Evolutionary conservation across 2,329 filamentous ascomycete species (phyloP).

Genomic region (Colletotrichum plurivorum): DNA sequence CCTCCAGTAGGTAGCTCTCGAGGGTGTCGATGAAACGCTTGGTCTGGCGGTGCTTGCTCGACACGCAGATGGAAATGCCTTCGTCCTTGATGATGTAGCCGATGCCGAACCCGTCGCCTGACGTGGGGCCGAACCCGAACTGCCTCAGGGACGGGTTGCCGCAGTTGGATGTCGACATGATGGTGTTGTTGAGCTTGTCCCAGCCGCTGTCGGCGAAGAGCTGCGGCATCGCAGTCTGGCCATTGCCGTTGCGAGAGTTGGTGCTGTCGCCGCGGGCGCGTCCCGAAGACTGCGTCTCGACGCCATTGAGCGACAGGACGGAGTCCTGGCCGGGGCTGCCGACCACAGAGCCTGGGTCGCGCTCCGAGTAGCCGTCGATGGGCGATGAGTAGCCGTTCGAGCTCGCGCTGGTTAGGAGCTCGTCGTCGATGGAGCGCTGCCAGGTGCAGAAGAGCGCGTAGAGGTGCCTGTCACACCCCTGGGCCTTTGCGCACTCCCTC

Average conservation of each 20-base stretch:
- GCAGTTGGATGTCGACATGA: conserved; percentile 98
- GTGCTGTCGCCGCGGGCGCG: conserved; percentile 67
- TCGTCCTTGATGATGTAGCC: conserved; percentile 99
- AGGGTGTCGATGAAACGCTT: conserved; percentile 90
- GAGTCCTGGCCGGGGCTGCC: conserved; percentile 70
- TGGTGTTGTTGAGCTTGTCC: conserved; percentile 95
- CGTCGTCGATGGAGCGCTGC: conserved; percentile 89
- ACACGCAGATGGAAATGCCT: conserved; percentile 89
- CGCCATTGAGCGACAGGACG: conserved; percentile 57
- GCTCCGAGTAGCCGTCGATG: conserved; percentile 62
- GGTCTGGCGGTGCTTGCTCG: conserved; percentile 94
- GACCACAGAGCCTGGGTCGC: conserved; percentile 60
- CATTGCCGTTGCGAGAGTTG: conserved; percentile 59
- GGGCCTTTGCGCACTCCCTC: conserved; percentile 87
- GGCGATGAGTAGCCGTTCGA: conserved; percentile 77
- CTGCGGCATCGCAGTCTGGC: conserved; percentile 72
- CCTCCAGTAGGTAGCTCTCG: conserved; percentile 91
- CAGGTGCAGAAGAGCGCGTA: conserved; percentile 96
- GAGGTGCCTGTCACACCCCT: conserved; percentile 92
- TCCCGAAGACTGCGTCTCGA: conserved; percentile 40
- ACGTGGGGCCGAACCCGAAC: conserved; percentile 96
- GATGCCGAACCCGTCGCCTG: conserved; percentile 94
- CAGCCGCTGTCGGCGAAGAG: conserved; percentile 92
- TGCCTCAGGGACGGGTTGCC: conserved; percentile 95
- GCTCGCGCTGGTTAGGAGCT: conserved; percentile 67